These are phyloP conservation scores for Coemansia sp. DNA, from an alignment of 192 early-diverging fungal genomes.

Conservation along the genomic window DNA sequence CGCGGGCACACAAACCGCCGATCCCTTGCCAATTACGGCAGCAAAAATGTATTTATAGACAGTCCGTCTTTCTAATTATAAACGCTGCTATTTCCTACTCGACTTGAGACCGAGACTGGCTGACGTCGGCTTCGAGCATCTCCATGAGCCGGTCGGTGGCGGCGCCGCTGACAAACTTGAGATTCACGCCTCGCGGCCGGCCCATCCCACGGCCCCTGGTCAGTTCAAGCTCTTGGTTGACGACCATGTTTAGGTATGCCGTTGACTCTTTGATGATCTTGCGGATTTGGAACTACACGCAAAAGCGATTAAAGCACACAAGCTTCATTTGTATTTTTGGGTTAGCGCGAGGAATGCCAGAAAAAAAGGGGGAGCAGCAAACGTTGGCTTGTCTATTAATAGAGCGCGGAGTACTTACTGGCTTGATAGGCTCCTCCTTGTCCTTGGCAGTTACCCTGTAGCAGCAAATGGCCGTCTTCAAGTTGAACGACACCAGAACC, in stretches of 20 bases:
- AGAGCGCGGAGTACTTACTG: slow-evolving; percentile 2
- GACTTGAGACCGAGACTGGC: neutral
- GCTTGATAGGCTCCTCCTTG: slow-evolving; percentile 10
- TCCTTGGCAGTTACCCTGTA: slow-evolving; percentile 40
- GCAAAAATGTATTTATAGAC: neutral
- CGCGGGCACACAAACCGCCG: neutral
- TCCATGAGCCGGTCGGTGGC: slow-evolving; percentile 28
- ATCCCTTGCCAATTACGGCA: neutral
- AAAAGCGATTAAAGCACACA: neutral
- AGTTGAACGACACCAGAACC: slow-evolving; percentile 48
- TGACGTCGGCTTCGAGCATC: slow-evolving; percentile 24
- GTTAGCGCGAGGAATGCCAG: no score
- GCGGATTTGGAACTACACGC: slow-evolving; percentile 41
- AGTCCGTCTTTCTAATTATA: neutral
- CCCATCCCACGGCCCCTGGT: slow-evolving; percentile 28
- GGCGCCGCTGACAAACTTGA: slow-evolving; percentile 35
- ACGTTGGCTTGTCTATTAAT: slow-evolving; percentile 7
- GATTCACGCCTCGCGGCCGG: slow-evolving; percentile 16
- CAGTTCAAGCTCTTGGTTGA: slow-evolving; percentile 43
- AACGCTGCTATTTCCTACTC: slow-evolving; percentile 4
- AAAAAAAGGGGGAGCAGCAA: slow-evolving; percentile 3
- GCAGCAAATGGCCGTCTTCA: slow-evolving; percentile 42
- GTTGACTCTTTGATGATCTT: slow-evolving; percentile 42
- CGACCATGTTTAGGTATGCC: slow-evolving; percentile 40
- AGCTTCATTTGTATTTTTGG: neutral